Conservation (phyloP, 495 filamentous ascomycete genomes). For the Daldinia caldariorum region DNA sequence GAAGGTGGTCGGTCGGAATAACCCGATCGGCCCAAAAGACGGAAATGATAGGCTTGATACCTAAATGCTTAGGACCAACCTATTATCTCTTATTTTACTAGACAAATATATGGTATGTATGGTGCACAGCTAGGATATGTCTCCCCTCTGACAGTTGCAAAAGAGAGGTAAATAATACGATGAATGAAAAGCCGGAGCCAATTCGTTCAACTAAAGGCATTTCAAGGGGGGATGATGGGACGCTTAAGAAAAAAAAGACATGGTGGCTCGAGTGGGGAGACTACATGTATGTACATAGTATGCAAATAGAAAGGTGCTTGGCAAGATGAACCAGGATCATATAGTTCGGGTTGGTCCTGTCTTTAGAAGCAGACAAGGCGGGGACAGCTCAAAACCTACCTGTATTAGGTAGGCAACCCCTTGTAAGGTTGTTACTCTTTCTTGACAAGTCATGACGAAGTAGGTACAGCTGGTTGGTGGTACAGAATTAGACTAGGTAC, state of each 20-base stretch:
- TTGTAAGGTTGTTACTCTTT: background rate
- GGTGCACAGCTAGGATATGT: conserved; percentile 19
- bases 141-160: conserved; percentile 12
- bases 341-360: conserved; percentile 1
- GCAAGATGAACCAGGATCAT: background rate
- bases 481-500: conserved; percentile 3
- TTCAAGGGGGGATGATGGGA: conserved; percentile 38
- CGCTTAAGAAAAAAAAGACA: conserved; percentile 32
- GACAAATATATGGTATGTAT: conserved; percentile 20
- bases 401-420: background rate
- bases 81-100: background rate
- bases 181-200: conserved; percentile 18
- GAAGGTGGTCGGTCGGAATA: conserved; percentile 35
- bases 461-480: background rate
- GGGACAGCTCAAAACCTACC: conserved; percentile 23
- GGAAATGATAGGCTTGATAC: conserved; percentile 7
- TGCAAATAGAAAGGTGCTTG: conserved; percentile 9
- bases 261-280: conserved; percentile 40
- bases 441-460: conserved; percentile 5
- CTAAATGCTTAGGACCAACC: conserved; percentile 22
- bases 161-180: conserved; percentile 13
- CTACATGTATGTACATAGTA: conserved; percentile 11
- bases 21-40: conserved; percentile 29
- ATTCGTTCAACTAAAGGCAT: conserved; percentile 24
- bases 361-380: conserved; percentile 5